These are phyloP conservation scores for Catharanthus roseus DNA, from an alignment of 257 asterid genomes.

Conservation along the genomic window DNA sequence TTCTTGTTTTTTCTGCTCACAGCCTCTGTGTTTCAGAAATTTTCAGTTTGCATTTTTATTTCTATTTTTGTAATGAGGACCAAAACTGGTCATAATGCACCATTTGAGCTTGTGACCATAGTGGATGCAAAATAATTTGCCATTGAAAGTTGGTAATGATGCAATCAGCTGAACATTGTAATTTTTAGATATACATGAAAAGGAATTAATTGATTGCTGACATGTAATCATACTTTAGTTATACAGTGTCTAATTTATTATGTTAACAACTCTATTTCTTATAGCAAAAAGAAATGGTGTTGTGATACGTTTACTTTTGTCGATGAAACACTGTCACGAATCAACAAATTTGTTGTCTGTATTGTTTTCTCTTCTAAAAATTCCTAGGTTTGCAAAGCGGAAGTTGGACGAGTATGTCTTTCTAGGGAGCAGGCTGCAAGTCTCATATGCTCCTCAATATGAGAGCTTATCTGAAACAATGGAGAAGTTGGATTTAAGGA, in stretches of 20 bases:
- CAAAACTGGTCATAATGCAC: background rate
- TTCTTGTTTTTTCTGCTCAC: too few species aligned
- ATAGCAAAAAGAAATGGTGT: too few species aligned
- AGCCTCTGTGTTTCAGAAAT: background rate
- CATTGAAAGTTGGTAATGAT: too few species aligned
- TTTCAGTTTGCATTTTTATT: background rate
- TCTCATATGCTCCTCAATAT: constrained; percentile 66
- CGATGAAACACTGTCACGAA: too few species aligned
- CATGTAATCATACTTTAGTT: too few species aligned
- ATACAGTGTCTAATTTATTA: too few species aligned
- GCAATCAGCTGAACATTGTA: too few species aligned
- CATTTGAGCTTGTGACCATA: background rate
- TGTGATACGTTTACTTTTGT: too few species aligned
- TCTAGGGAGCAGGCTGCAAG: constrained; percentile 64
- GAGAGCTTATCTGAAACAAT: constrained; percentile 62
- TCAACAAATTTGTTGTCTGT: background rate
- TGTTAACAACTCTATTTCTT: too few species aligned
- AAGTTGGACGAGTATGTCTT: constrained; percentile 68
- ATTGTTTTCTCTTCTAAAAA: background rate
- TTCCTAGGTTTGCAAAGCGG: constrained; percentile 73
- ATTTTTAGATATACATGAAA: too few species aligned
- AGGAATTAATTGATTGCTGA: too few species aligned
- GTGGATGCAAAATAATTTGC: too few species aligned
- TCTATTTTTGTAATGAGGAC: background rate
- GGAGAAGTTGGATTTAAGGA: constrained; percentile 82